A percentile compares a stretch with the other conserved stretches of the same genome.
phyloP scores from a whole-genome alignment of 345 rosid genomes.

The Geranium brycei region DNA sequence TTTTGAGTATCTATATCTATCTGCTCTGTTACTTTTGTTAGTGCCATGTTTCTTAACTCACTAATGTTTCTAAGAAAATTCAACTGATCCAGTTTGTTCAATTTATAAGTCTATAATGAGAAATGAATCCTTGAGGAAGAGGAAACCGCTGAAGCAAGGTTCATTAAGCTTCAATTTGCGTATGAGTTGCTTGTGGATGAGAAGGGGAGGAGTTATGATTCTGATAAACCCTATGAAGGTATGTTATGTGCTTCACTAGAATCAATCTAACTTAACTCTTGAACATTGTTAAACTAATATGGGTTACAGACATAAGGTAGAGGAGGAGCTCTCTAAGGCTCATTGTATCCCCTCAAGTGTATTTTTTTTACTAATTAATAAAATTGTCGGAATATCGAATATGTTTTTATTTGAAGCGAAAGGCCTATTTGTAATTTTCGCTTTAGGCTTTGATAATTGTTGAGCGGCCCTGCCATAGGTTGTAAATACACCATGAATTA shows the following conservation, averaged over 20 bases:
- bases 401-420: too few species aligned
- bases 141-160: constrained; percentile 88
- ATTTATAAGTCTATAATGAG: constrained; percentile 65
- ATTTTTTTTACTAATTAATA: too few species aligned
- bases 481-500: too few species aligned
- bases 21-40: background rate
- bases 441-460: too few species aligned
- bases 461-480: too few species aligned
- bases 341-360: too few species aligned
- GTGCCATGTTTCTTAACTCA: background rate
- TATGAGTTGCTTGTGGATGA: constrained; percentile 81
- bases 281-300: too few species aligned
- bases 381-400: too few species aligned
- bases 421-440: too few species aligned
- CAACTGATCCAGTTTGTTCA: constrained; percentile 12
- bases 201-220: constrained; percentile 58
- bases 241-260: constrained; percentile 5
- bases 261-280: background rate
- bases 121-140: constrained; percentile 84
- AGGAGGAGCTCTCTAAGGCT: too few species aligned
- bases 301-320: too few species aligned
- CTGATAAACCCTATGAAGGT: constrained; percentile 93
- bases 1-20: background rate
- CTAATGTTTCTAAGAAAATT: constrained; percentile 1
- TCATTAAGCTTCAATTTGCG: constrained; percentile 96